Conservation (phyloP, 108 stramenopile species). For the Fistulifera pelliculosa region DNA sequence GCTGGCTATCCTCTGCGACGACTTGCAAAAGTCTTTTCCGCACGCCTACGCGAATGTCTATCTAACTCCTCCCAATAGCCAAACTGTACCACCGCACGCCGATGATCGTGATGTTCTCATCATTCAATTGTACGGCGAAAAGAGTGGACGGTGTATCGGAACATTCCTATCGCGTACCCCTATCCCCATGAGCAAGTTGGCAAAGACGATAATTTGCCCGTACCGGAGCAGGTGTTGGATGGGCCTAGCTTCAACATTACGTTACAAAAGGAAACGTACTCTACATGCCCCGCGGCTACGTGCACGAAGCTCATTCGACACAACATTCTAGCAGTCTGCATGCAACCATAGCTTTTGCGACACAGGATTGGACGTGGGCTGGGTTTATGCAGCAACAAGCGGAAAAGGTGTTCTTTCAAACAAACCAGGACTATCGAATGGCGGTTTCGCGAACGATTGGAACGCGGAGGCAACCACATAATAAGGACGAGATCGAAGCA, state of each 20-base stretch:
- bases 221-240: constrained; percentile 38
- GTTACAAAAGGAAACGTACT: constrained; percentile 69
- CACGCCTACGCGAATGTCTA: constrained; percentile 70
- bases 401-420: constrained; percentile 19
- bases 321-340: constrained; percentile 51
- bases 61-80: constrained; percentile 65
- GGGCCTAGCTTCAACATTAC: constrained; percentile 32
- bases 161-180: constrained; percentile 57
- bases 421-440: constrained; percentile 28
- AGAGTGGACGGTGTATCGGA: constrained; percentile 63
- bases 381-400: constrained; percentile 25
- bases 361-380: constrained; percentile 81
- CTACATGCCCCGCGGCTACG: constrained; percentile 81
- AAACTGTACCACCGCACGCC: constrained; percentile 72
- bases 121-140: constrained; percentile 62
- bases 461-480: constrained; percentile 11
- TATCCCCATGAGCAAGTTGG: constrained; percentile 82
- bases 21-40: constrained; percentile 46
- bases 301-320: constrained; percentile 60
- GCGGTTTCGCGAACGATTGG: constrained; percentile 32
- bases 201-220: constrained; percentile 45
- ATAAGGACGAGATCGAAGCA: constrained; percentile 14
- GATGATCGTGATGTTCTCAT: constrained; percentile 89
- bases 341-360: constrained; percentile 69
- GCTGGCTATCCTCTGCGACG: constrained; percentile 55